Evolutionary conservation across 2,329 filamentous ascomycete species (phyloP).

Genomic region (Venturia effusa): DNA sequence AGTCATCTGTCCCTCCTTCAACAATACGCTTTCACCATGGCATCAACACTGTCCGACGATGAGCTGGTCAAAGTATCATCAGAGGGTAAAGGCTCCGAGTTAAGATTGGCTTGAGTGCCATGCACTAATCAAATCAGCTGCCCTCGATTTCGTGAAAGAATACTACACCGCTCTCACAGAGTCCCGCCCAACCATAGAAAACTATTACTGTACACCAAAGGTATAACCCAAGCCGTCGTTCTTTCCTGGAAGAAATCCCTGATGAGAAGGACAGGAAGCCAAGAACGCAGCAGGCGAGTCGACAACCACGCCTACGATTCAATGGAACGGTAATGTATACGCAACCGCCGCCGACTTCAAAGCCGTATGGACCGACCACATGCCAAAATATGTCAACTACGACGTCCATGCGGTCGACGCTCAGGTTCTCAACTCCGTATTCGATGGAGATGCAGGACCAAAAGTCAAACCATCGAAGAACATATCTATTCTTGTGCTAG

Average conservation of each 20-base stretch:
- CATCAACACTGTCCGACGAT: neutral
- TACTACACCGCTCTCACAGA: conserved; percentile 68
- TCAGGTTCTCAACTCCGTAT: conserved; percentile 64
- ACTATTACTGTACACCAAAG: conserved; percentile 57
- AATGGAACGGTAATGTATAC: conserved; percentile 65
- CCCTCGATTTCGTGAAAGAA: conserved; percentile 57
- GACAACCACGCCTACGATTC: conserved; percentile 52
- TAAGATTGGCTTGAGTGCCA: too few species aligned
- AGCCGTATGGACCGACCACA: conserved; percentile 55
- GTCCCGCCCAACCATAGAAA: conserved; percentile 43
- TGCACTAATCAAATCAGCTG: conserved; percentile 38
- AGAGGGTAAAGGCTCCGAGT: neutral
- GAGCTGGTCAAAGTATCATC: neutral
- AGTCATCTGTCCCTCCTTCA: neutral
- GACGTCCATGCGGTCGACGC: conserved; percentile 68
- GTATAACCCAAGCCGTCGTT: neutral
- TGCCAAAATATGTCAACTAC: conserved; percentile 50
- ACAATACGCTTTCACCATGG: neutral
- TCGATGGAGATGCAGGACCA: conserved; percentile 35
- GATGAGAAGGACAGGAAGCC: neutral
- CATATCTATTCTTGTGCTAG: conserved; percentile 60
- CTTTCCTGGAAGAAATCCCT: neutral
- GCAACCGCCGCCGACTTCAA: conserved; percentile 54
- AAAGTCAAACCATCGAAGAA: conserved; percentile 40
- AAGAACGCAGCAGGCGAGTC: conserved; percentile 40